phyloP scores from a whole-genome alignment of 768 basidiomycete species.

The Pleurotus tuber-regium region DNA sequence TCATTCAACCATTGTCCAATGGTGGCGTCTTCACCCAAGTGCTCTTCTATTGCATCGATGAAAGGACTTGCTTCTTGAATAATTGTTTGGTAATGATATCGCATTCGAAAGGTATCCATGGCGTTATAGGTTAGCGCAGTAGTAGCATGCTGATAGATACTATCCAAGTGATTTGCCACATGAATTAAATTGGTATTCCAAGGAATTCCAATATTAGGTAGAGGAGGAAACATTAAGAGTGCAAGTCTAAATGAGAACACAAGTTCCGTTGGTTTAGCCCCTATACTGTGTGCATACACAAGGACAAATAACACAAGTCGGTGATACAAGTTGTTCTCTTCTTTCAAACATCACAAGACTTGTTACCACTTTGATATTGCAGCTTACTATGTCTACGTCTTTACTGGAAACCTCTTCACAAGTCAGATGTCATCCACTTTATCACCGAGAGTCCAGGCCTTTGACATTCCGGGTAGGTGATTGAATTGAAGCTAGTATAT shows the following conservation, averaged over 20 bases:
- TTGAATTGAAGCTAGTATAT: neutral
- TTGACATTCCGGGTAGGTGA: neutral
- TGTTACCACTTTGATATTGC: neutral
- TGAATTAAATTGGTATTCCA: slow-evolving; percentile 4
- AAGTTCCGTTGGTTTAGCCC: too few species aligned
- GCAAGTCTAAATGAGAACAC: neutral
- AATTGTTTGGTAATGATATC: neutral
- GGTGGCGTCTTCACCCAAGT: neutral
- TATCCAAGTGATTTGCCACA: slow-evolving; percentile 1
- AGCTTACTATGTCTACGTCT: neutral
- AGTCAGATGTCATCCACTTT: neutral
- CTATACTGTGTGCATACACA: too few species aligned
- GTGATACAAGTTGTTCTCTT: neutral
- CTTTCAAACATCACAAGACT: neutral
- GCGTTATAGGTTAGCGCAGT: neutral
- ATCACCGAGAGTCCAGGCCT: neutral
- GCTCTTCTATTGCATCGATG: neutral
- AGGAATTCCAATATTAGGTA: neutral
- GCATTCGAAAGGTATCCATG: slow-evolving; percentile 4
- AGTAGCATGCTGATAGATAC: neutral
- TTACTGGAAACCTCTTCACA: neutral
- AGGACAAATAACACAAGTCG: neutral
- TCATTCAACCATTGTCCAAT: neutral
- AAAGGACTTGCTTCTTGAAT: neutral
- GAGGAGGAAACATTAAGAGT: neutral